Conservation (phyloP, 768 basidiomycete species). For the Mrakia gelida region DNA sequence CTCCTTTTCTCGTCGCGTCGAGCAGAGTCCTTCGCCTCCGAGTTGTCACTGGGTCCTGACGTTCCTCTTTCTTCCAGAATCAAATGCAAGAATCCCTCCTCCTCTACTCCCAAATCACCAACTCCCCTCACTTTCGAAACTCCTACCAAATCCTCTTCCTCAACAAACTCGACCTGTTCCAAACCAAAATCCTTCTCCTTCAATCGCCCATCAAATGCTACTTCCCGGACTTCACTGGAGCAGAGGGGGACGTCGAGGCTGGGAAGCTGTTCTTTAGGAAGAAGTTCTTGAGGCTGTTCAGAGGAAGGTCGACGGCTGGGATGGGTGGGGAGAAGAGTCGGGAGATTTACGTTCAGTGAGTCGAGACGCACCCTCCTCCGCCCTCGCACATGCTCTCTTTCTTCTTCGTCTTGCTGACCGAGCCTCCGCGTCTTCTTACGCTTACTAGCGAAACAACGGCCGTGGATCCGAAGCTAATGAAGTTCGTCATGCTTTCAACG, state of each 20-base stretch:
- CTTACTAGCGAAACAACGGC: background rate
- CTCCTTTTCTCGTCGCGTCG: background rate
- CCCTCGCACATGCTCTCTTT: background rate
- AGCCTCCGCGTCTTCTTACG: too few relatives aligned
- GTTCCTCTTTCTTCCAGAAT: background rate
- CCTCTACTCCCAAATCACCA: background rate
- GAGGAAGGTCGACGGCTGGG: background rate
- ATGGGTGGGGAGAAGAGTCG: background rate
- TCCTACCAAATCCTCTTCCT: background rate
- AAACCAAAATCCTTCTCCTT: background rate
- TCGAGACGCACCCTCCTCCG: background rate
- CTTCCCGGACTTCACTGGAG: background rate
- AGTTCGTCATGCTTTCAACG: conserved; percentile 2
- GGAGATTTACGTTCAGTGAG: conserved; percentile 13
- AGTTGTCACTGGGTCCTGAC: too few relatives aligned
- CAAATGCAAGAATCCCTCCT: conserved; percentile 11
- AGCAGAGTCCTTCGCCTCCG: too few relatives aligned
- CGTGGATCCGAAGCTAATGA: background rate
- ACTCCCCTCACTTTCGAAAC: background rate
- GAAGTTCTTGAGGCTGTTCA: conserved; percentile 15
- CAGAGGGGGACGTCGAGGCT: background rate
- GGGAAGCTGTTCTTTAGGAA: background rate
- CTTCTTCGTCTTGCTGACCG: background rate
- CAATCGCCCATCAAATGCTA: background rate
- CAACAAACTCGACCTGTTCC: conserved; percentile 5